Evolutionary conservation across 495 filamentous ascomycete species (phyloP), one percentile per base, ranked within the genome.

Genomic region (Trypethelium eluteriae): DNA sequence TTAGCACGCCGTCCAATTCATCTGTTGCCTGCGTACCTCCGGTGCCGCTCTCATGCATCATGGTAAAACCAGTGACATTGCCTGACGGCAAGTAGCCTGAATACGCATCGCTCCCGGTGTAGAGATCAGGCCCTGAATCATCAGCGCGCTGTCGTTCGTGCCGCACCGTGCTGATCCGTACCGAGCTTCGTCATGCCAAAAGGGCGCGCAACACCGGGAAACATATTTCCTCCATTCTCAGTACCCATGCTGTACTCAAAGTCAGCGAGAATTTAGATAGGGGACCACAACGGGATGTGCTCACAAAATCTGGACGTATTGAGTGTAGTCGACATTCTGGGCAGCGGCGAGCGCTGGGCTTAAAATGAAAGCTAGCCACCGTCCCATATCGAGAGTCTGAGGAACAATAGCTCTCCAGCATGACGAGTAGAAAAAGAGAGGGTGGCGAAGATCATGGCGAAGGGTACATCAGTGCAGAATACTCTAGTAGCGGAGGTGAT

Each of bases 41-140:
- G 9, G 86, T 92, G 2, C 88, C 88, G 62, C 83, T 85, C 73
- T 90, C 88, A 70, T 91, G 88, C 80, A 89, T 86, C 80, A 90
- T 78, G 50, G 84, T 87, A 74, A 91, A 90, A 9, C 85, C 88
- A 7, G 82, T 85, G 69, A 91, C 83, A 14, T 82, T 80, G 6
- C 87, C 87, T 3, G 67, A 72, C 3, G 85, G 71, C 25, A 83
- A 76, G 70, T 86, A 88, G 3, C 88, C 88, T 5, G 86, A 87
- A 70, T 89, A 90, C 39, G 84, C 78, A 70, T 90, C 87, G 56
- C 64, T 69, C 2, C 81, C 75, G 66, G 82, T 76, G 69, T 80
- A 76, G 25, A 85, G 70, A 71, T 91, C 88, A 5, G 88, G 84
- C 11, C 49, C 49, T 53, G 11, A n/a, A 14, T 53, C 49, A 14